phyloP scores from a whole-genome alignment of 306 rosid species.

The Delonix regia region DNA sequence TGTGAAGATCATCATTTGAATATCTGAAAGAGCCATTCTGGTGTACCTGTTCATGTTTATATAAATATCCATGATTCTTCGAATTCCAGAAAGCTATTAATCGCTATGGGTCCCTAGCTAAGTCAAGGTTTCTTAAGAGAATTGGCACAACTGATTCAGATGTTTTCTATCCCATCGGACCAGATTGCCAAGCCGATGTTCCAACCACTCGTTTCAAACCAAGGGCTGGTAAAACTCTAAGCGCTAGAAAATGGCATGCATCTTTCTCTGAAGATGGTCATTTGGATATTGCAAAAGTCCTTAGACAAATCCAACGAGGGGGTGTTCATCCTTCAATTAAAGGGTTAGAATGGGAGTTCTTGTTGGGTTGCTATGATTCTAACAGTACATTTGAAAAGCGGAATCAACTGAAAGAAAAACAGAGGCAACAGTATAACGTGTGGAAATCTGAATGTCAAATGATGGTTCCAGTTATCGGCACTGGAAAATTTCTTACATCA shows the following conservation, averaged over 20 bases:
- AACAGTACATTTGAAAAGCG: conserved; percentile 75
- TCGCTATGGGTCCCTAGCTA: conserved; percentile 35
- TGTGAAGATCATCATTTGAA: neutral
- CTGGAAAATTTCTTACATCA: conserved; percentile 66
- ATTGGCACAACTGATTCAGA: conserved; percentile 49
- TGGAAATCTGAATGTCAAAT: conserved; percentile 89
- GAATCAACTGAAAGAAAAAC: conserved; percentile 59
- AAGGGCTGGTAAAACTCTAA: conserved; percentile 93
- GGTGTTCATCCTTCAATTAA: conserved; percentile 95
- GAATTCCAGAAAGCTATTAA: conserved; percentile 31
- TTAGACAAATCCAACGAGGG: conserved; percentile 88
- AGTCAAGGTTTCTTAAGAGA: too few relatives aligned
- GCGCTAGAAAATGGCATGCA: too few relatives aligned
- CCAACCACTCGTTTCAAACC: conserved; percentile 77
- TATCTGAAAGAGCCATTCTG: neutral
- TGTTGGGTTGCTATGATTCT: conserved; percentile 80
- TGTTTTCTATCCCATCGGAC: conserved; percentile 48
- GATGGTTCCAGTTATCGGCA: conserved; percentile 74
- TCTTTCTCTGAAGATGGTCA: too few relatives aligned
- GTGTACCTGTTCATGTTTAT: neutral
- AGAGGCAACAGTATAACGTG: conserved; percentile 73
- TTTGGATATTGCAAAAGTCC: too few relatives aligned
- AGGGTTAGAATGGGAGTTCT: conserved; percentile 90
- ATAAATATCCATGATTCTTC: neutral
- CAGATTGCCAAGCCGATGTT: conserved; percentile 49